Conservation (phyloP, 345 rosid species). For the Bruguiera parviflora region DNA sequence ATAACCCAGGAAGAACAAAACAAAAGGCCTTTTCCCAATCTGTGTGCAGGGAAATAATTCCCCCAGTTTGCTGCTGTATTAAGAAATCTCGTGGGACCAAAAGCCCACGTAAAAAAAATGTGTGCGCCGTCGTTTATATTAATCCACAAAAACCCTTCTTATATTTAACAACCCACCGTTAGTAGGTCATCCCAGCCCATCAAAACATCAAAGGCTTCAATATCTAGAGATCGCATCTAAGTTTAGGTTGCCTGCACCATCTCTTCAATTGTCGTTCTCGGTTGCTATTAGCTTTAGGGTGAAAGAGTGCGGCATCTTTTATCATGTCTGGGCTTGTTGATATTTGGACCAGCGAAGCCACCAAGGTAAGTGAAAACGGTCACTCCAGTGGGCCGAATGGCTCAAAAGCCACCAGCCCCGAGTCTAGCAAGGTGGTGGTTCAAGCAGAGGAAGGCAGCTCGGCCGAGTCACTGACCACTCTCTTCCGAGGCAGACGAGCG, state of each 20-base stretch:
- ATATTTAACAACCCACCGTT: neutral
- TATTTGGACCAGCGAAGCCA: conserved; percentile 38
- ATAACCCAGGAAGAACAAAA: no score
- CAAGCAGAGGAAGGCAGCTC: conserved; percentile 5
- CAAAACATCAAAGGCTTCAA: neutral
- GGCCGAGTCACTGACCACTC: conserved; percentile 17
- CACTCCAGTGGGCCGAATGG: conserved; percentile 22
- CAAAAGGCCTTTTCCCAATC: neutral
- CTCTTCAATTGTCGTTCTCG: neutral
- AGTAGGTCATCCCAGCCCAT: neutral
- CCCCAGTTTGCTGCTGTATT: neutral
- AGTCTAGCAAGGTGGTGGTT: conserved; percentile 14
- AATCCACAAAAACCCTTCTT: neutral
- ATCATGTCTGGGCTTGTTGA: conserved; percentile 48
- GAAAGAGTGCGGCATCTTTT: neutral
- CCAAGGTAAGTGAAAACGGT: conserved; percentile 38
- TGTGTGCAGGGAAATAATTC: neutral
- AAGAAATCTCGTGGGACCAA: neutral
- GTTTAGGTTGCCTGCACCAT: neutral
- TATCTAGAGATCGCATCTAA: neutral
- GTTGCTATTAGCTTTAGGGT: neutral
- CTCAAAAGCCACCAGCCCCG: neutral
- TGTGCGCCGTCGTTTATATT: conserved; percentile 5
- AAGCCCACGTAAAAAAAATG: neutral
- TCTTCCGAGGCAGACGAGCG: conserved; percentile 4